Evolutionary conservation across 139 green algal species (phyloP).

Genomic region (Micractinium sp.): DNA sequence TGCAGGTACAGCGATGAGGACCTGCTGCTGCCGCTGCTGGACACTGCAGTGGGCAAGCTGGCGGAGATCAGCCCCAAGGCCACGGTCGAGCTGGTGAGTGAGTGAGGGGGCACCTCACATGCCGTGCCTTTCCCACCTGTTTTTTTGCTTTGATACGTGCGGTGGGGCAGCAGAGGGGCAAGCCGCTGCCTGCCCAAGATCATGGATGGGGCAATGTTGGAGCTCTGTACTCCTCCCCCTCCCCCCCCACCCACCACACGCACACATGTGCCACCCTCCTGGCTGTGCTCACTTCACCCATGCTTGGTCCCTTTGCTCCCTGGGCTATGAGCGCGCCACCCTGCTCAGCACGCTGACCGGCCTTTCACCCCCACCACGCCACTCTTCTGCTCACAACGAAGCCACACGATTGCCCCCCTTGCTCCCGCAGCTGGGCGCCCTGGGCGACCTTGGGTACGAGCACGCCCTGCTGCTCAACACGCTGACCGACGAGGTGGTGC

Average conservation of each 20-base stretch:
- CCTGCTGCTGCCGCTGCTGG: constrained; percentile 35
- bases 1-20: constrained; percentile 36
- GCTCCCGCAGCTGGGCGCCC: constrained; percentile 4
- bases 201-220: too few relatives aligned
- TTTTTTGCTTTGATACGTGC: too few relatives aligned
- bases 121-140: too few relatives aligned
- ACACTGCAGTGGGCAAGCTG: constrained; percentile 26
- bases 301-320: too few relatives aligned
- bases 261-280: not conserved
- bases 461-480: constrained; percentile 36
- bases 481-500: constrained; percentile 35
- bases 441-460: constrained; percentile 40
- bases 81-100: constrained; percentile 40
- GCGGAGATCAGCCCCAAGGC: constrained; percentile 29
- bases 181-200: too few relatives aligned
- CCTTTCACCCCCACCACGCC: too few relatives aligned
- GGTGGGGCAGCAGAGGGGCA: not conserved
- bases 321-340: not conserved
- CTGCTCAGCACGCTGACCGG: constrained; percentile 37
- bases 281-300: not conserved
- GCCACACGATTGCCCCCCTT: too few relatives aligned
- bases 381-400: too few relatives aligned
- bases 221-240: too few relatives aligned
- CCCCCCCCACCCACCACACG: too few relatives aligned
- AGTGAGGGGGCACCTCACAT: not conserved